Base-by-base conservation (phyloP, 768 basidiomycete species). In the Cubamyces lactineus region DNA sequence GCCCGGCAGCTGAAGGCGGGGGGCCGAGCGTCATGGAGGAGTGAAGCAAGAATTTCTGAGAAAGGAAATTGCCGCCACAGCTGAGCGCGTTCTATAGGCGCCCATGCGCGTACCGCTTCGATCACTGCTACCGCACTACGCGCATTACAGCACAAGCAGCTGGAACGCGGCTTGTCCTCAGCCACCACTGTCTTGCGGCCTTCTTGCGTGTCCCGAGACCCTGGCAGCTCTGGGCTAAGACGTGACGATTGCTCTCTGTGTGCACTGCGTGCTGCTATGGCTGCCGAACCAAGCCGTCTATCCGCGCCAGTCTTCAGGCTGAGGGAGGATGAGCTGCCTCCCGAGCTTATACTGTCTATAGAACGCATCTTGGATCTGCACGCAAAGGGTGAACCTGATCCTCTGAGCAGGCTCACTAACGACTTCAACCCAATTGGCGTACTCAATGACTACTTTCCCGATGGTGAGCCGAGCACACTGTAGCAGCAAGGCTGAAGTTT, bases 381-480 rank as follows among this genome's bases (percentile, higher is more conserved):
- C 34, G 66, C 78, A 4, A 75, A 71, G 2, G 75, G 75, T 13
- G 73, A 80, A 45, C 70, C 74, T 16, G 87, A 89, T 71, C 81
- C 83, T 47, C 75, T 89, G 24, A 86, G 90, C 67, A 79, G 76
- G 42, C 72, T 88, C 49, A 80, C 86, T 3, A 80, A 79, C 57
- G 77, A 81, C 53, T 89, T 90, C 74, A 81, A 78, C 65, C 78
- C 84, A 0, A 74, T 84, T 9, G 79, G 81, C 57, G 77, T 86
- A 47, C 68, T 75, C 52, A 91, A 94, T 65, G 79, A 80, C 30
- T 83, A 89, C 66, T 92, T 95, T 69, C 92, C 92, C 1, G 82
- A 93, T 74, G 92, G 93, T 92, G 64, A 56, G 78, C 80, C 53
- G 2, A 41, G 13, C 34, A 34, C 34, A 34, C 34, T 34, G 49